Base-by-base conservation (phyloP, 2,329 filamentous ascomycete species). In the Sporothrix brunneoviolacea region DNA sequence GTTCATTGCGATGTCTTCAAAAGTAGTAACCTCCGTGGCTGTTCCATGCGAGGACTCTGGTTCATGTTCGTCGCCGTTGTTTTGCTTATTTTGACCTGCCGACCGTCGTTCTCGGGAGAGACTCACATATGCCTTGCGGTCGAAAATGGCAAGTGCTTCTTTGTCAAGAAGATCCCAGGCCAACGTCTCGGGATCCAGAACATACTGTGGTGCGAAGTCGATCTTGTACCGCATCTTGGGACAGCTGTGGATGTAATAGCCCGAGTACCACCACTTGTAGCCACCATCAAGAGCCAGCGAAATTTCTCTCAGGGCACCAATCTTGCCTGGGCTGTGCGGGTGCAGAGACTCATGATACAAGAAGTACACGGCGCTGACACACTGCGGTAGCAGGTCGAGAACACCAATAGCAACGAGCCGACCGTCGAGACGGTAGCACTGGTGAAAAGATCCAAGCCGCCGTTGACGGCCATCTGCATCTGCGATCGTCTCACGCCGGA, bases 191-290 rank as follows among this genome's bases (percentile, higher is more conserved):
- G 85, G 84, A 56, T 91, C 84, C 10, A 91, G 73, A 10, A 93
- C 75, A 60, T 83, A 79, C 61, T 89, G 85, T 2, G 86, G 87
- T 10, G 75, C 72, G 63, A 87, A 93, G 61, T 90, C 84, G 52
- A 83, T 84, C 70, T 93, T 93, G 71, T 93, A 93, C 58, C 76
- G 75, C 88, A 93, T 91, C 70, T 93, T 93, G 48, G 78, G 74
- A 60, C 87, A 91, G 49, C 71, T 81, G 64, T 91, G 86, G 53
- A 93, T 91, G 60, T 91, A 93, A 65, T 82, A 91, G 6, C 88
- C 83, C 6, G 76, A 84, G 66, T 91, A 93, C 77, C 88, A 93
- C 73, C 80, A 89, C 38, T 76, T 69, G 59, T 91, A 90, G 0
- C 79, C 83, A 6, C 71, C 72, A 60, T 91, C 86, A 3, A 75